Percentiles rank a stretch among this genome's conserved stretches.
phyloP scores from a whole-genome alignment of 2,329 filamentous ascomycete species.

The Chaetoscypha palmicola region DNA sequence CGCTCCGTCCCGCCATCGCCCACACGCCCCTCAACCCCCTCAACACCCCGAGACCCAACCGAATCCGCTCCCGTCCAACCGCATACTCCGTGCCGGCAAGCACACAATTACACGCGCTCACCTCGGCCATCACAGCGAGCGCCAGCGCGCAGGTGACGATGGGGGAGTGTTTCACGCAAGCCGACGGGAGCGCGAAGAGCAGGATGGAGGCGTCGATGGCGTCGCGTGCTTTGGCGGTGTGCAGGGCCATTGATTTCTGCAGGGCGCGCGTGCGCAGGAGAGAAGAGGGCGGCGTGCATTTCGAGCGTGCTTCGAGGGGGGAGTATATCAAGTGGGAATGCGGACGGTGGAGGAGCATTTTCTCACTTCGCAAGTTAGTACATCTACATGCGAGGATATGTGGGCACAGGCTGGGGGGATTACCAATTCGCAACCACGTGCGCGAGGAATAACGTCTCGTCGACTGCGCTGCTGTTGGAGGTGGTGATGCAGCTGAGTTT shows the following conservation, averaged over 20 bases:
- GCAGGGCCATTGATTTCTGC: constrained; percentile 38
- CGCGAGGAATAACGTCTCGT: constrained; percentile 34
- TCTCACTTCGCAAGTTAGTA: constrained; percentile 1
- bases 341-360: constrained; percentile 43
- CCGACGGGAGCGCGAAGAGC: constrained; percentile 46
- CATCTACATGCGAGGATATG: neutral
- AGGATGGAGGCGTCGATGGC: constrained; percentile 49
- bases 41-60: constrained; percentile 51
- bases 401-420: neutral
- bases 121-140: constrained; percentile 48
- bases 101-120: constrained; percentile 50
- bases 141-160: constrained; percentile 51
- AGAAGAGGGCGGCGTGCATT: constrained; percentile 27
- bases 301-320: constrained; percentile 12
- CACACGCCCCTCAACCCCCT: constrained; percentile 47
- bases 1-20: constrained; percentile 48
- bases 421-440: constrained; percentile 30
- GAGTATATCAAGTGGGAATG: constrained; percentile 39
- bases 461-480: constrained; percentile 30
- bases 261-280: constrained; percentile 37
- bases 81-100: constrained; percentile 31
- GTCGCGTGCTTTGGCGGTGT: constrained; percentile 53
- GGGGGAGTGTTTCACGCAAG: constrained; percentile 47
- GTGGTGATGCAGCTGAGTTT: constrained; percentile 34
- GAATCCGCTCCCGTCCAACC: constrained; percentile 45